phyloP scores from a whole-genome alignment of 106 monocot genomes.

The Platanthera guangdongensis region DNA sequence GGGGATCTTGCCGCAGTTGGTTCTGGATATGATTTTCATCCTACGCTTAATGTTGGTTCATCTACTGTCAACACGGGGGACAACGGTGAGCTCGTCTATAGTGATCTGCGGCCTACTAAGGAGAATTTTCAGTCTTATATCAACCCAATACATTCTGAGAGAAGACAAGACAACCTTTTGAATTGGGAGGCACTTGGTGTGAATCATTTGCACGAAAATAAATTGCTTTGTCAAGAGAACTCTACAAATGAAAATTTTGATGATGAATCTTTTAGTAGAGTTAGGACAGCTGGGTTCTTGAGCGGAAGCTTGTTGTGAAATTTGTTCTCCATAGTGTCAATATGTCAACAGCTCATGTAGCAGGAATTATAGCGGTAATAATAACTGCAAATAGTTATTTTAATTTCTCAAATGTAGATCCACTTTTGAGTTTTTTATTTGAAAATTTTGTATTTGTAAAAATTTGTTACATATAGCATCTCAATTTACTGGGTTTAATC shows the following conservation, averaged over 20 bases:
- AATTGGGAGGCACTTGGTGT: conserved; percentile 30
- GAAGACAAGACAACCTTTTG: conserved; percentile 17
- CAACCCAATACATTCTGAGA: conserved; percentile 21
- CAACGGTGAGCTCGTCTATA: conserved; percentile 26
- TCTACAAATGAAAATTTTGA: conserved; percentile 48
- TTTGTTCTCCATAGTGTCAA: conserved; percentile 4
- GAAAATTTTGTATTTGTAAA: neutral
- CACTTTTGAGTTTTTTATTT: neutral
- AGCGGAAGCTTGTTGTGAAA: conserved; percentile 29
- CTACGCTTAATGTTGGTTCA: conserved; percentile 36
- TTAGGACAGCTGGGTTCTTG: conserved; percentile 20
- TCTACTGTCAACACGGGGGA: conserved; percentile 16
- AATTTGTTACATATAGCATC: neutral
- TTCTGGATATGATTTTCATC: conserved; percentile 38
- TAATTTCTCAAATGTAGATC: neutral
- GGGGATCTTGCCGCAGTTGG: conserved; percentile 23
- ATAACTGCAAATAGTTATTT: neutral
- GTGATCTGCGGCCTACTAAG: conserved; percentile 22
- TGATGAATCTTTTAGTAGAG: conserved; percentile 35
- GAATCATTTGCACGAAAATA: conserved; percentile 26
- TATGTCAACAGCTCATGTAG: neutral
- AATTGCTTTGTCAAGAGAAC: conserved; percentile 47
- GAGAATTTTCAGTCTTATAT: conserved; percentile 29
- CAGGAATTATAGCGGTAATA: conserved; percentile 3
- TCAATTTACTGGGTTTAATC: neutral